Base-by-base conservation (phyloP, 306 rosid genomes). In the Corylus americana region DNA sequence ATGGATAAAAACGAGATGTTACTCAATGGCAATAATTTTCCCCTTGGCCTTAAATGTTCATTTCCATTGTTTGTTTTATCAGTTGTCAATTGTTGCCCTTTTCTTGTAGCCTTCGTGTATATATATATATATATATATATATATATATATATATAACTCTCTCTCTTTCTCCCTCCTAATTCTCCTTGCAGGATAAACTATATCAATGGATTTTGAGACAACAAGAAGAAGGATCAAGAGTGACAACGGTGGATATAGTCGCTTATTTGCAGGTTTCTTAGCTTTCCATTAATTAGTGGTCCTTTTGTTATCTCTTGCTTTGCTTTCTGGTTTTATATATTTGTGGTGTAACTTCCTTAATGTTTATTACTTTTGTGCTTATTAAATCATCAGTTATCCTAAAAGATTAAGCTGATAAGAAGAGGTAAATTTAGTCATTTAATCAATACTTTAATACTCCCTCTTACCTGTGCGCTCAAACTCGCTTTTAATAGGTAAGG, bases 151-250 rank as follows among this genome's bases (percentile, higher is more conserved):
- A 9, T 55, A 66, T 55, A 55, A 47, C 59, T 16, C 37, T 9
- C 16, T 20, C 17, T 48, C 2, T 9, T 13, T 49, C 53, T 13
- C 47, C 44, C 55, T 16, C 75, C 22, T 48, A 1, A 9, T 42
- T 70, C 73, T 55, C 11, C 12, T 73, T 22, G 16, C 87, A 91
- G 91, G 93, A 88, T 71, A 90, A 86, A 67, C 74, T 90, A 79
- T 88, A 90, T 74, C 92, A 90, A 14, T 88, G 92, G 94, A 83
- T 90, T 83, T 75, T 69, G 35, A 90, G 94, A 61, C 94, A 88
- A 67, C 88, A 90, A 76, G 87, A 86, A 74, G 92, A 90, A 80
- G 92, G 94, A 51, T 77, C 89, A 66, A 85, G 92, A 82, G 86
- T 83, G 70, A 74, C 87, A 17, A 77, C 91, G 0, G 59, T 27